Evolutionary conservation across 306 rosid species (phyloP).

Genomic region (Gastrolobium bilobum): DNA sequence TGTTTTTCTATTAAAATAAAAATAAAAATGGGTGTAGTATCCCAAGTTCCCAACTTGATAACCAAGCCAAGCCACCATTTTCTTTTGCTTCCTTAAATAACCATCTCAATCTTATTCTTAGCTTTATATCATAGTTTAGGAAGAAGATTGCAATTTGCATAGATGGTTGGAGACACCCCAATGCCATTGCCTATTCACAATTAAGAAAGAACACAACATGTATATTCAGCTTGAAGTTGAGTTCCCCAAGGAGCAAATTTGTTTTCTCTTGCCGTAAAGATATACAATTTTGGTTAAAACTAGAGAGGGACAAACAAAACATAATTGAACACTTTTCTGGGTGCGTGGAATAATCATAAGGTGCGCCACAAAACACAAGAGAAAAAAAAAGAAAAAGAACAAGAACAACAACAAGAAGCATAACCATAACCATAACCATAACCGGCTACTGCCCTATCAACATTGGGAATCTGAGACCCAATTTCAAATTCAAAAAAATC

Average conservation of each 20-base stretch:
- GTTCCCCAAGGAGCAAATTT: slow-evolving; percentile 31
- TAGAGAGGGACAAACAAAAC: background rate
- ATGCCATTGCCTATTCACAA: background rate
- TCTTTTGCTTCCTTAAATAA: background rate
- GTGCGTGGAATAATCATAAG: slow-evolving; percentile 6
- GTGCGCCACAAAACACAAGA: background rate
- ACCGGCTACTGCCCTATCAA: slow-evolving; percentile 32
- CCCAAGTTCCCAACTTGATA: background rate
- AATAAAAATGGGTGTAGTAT: background rate
- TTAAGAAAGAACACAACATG: background rate
- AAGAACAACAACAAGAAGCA: background rate
- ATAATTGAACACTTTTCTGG: slow-evolving; percentile 5
- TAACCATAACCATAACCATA: slow-evolving; percentile 2
- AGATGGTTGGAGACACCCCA: background rate
- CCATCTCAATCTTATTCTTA: background rate
- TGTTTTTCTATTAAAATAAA: background rate
- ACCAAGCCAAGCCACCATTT: background rate
- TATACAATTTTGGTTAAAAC: slow-evolving; percentile 36
- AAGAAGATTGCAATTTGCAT: slow-evolving; percentile 17
- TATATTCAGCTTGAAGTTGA: slow-evolving; percentile 24
- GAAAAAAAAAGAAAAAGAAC: background rate
- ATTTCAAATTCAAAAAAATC: slow-evolving; percentile 40
- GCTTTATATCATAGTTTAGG: background rate
- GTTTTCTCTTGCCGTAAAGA: slow-evolving; percentile 30
- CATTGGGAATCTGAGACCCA: slow-evolving; percentile 55